Evolutionary conservation across 257 asterid species (phyloP).

Genomic region (Plantago ovata): DNA sequence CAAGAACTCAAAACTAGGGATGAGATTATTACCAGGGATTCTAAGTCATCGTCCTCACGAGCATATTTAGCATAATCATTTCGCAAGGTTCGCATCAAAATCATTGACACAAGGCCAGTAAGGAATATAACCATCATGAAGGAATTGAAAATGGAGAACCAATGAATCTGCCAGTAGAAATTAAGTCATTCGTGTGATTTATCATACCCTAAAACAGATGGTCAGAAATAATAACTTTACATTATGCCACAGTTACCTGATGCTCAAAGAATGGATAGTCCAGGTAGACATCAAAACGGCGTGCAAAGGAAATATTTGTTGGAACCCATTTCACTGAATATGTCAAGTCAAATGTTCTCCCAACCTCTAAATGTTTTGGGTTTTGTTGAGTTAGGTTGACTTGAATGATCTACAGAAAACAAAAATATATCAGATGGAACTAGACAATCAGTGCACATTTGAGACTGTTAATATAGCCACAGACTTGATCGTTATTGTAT

Average conservation of each 20-base stretch:
- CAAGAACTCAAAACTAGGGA: not conserved
- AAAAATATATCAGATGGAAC: conserved; percentile 15
- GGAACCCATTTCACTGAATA: conserved; percentile 84
- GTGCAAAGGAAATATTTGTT: conserved; percentile 75
- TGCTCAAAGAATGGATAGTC: conserved; percentile 98
- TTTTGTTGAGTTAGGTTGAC: conserved; percentile 85
- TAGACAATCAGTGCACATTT: not conserved
- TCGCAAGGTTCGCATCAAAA: conserved; percentile 87
- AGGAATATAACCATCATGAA: conserved; percentile 99
- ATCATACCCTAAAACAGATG: not conserved
- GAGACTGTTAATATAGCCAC: conserved; percentile 5
- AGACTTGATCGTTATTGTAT: conserved; percentile 48
- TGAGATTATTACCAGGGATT: conserved; percentile 62
- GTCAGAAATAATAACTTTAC: conserved; percentile 7
- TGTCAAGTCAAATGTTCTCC: conserved; percentile 66
- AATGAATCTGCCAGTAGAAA: conserved; percentile 71
- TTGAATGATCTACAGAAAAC: conserved; percentile 69
- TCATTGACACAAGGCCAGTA: conserved; percentile 94
- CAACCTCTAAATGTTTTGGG: conserved; percentile 73
- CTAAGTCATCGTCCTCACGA: conserved; percentile 95
- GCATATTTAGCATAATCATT: conserved; percentile 97
- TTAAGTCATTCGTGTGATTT: conserved; percentile 3
- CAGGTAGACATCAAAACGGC: conserved; percentile 88
- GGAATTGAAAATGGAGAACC: conserved; percentile 93
- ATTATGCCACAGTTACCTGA: conserved; percentile 50